A percentile compares a stretch with the other conserved stretches of the same genome.
Conservation (phyloP, 1,139 yeast genomes). For the Lodderomyces jiufengensis region DNA sequence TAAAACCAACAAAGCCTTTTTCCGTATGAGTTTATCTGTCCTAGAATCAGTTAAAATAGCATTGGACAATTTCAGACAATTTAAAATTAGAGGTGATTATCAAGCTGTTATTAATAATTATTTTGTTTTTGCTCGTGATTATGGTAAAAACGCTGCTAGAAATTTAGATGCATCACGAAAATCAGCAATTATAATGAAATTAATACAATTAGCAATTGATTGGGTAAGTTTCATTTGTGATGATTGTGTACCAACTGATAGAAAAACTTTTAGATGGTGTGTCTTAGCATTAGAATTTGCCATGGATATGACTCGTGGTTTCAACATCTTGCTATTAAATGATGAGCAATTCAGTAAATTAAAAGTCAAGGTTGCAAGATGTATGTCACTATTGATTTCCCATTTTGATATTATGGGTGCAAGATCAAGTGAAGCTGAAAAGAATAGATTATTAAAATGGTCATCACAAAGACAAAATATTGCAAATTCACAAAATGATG, state of each 20-base stretch:
- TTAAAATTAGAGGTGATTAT: constrained; percentile 50
- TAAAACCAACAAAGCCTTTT: constrained; percentile 63
- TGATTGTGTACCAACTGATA: constrained; percentile 90
- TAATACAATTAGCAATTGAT: constrained; percentile 74
- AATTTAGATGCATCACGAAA: constrained; percentile 64
- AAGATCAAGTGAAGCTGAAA: constrained; percentile 80
- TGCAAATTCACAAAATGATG: constrained; percentile 58
- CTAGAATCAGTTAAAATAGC: constrained; percentile 61
- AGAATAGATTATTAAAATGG: constrained; percentile 51
- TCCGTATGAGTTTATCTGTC: constrained; percentile 64
- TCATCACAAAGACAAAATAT: constrained; percentile 40
- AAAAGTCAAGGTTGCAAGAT: constrained; percentile 84
- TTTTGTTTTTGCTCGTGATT: constrained; percentile 79
- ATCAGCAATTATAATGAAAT: constrained; percentile 65
- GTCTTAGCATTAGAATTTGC: constrained; percentile 94
- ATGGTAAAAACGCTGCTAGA: constrained; percentile 69
- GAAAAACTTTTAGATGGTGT: constrained; percentile 92
- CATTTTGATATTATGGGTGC: constrained; percentile 99
- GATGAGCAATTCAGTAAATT: constrained; percentile 73
- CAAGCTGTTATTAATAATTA: constrained; percentile 77
- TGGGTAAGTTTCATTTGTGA: constrained; percentile 94
- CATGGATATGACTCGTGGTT: constrained; percentile 91
- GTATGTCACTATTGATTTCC: constrained; percentile 89
- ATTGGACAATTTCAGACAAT: constrained; percentile 38
- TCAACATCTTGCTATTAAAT: constrained; percentile 75